A percentile compares a stretch with the other conserved stretches of the same genome.
Conservation (phyloP, 306 rosid species). For the Medicago ruthenica region DNA sequence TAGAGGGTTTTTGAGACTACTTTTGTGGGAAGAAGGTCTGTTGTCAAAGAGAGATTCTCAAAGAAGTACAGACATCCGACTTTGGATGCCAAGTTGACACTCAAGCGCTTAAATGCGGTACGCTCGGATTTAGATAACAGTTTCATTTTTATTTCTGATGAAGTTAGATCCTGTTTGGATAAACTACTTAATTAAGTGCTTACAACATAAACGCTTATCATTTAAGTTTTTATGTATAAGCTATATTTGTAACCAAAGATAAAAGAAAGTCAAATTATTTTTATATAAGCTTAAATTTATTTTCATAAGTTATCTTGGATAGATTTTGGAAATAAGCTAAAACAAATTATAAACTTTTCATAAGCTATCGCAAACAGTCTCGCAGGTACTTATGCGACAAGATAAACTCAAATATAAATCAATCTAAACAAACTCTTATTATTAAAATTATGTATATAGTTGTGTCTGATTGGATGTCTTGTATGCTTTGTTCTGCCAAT, state of each 20-base stretch:
- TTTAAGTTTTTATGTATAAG: background rate
- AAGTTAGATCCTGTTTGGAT: background rate
- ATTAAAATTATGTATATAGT: background rate
- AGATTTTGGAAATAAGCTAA: background rate
- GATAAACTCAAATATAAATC: background rate
- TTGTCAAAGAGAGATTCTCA: conserved; percentile 89
- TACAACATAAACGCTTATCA: background rate
- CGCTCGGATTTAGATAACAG: conserved; percentile 38
- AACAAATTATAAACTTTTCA: background rate
- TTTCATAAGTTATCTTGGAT: background rate
- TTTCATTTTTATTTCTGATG: background rate
- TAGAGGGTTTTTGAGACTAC: conserved; percentile 84
- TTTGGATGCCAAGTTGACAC: conserved; percentile 85
- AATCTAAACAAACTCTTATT: background rate
- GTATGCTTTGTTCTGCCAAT: conserved; percentile 24
- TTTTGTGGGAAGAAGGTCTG: conserved; percentile 78
- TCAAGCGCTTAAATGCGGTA: conserved; percentile 75
- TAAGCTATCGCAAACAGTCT: background rate
- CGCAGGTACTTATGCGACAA: background rate
- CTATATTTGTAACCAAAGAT: background rate
- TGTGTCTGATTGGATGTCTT: conserved; percentile 12
- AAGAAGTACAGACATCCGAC: conserved; percentile 92
- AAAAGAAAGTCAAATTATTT: background rate
- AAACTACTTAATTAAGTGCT: background rate
- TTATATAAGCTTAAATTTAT: background rate